These are phyloP conservation scores for Aspergillus neotritici DNA, from an alignment of 2,329 filamentous ascomycete species.

Conservation along the genomic window DNA sequence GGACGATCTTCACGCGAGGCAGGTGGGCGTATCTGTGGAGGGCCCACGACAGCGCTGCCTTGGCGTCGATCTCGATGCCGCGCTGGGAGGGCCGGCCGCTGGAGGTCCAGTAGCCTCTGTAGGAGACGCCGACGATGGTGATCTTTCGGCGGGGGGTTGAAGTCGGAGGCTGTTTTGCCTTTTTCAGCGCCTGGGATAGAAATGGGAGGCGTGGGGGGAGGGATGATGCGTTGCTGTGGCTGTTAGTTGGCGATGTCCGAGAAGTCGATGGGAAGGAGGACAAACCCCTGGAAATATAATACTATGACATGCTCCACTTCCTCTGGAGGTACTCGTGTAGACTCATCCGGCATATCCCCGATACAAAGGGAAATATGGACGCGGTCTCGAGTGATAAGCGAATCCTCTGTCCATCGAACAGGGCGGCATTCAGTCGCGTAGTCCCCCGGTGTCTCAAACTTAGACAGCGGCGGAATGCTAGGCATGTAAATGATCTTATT, in stretches of 20 bases:
- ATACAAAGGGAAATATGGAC: conserved; percentile 45
- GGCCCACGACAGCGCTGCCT: conserved; percentile 61
- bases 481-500: conserved; percentile 81
- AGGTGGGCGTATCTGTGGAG: conserved; percentile 33
- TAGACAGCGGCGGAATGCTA: conserved; percentile 64
- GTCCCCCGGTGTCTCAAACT: conserved; percentile 60
- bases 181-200: conserved; percentile 42
- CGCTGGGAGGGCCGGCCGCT: conserved; percentile 63
- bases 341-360: conserved; percentile 32
- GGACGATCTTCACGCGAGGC: conserved; percentile 41
- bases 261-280: too few species aligned
- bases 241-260: too few species aligned
- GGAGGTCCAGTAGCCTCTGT: conserved; percentile 75
- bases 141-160: neutral
- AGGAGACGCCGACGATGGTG: conserved; percentile 47
- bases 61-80: conserved; percentile 64
- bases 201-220: conserved; percentile 33
- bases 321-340: neutral
- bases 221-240: conserved; percentile 22
- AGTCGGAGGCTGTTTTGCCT: conserved; percentile 9
- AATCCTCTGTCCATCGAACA: conserved; percentile 58
- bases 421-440: conserved; percentile 57
- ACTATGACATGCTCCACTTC: conserved; percentile 15
- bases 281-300: conserved; percentile 28
- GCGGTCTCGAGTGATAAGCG: conserved; percentile 55